Base-by-base conservation (phyloP, 2,329 filamentous ascomycete genomes). In the Macrophomina phaseolina region DNA sequence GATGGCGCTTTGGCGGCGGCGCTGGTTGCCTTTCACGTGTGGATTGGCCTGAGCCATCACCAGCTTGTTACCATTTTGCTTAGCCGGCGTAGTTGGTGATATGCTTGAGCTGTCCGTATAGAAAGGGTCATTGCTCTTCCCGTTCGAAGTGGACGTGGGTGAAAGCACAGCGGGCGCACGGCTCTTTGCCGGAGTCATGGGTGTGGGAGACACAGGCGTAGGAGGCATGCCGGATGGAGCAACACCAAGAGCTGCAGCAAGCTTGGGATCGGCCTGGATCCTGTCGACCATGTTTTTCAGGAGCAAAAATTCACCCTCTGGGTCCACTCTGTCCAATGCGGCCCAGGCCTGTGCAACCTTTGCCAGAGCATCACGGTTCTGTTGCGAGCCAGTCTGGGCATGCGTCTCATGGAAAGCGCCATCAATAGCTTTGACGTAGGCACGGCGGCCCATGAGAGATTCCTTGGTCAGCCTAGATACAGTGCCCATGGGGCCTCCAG, bases 301-400 rank as follows among this genome's bases (percentile, higher is more conserved):
- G 16, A 99, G 84, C 71, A 97, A 89, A 73, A 94, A 95, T 48
- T 94, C 88, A 18, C 94, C 94, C 76, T 97, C 94, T 0, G 94
- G 94, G 73, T 99, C 94, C 36, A 94, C 85, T 52, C 91, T 88
- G 77, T 98, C 92, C 38, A 99, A 85, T 12, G 89, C 86, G 4
- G 90, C 90, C 83, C 95, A 96, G 0, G 94, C 94, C 76, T 97
- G 92, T 0, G 92, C 92, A 12, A 97, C 84, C 69, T 89, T 88
- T 2, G 91, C 91, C 36, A 98, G 85, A 0, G 93, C 93, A 72
- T 97, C 93, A 42, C 94, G 87, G 77, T 95, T 96, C n/a, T 83
- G 81, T 64, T 86, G 82, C 45, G 85, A 85, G 7, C 82, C 85
- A 0, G 87, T 97, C 65, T 94, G 91, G n/a, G 93, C 91, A 73